Evolutionary conservation across 495 filamentous ascomycete species (phyloP), one percentile per base, ranked within the genome.

Genomic region (Aspergillus steynii): DNA sequence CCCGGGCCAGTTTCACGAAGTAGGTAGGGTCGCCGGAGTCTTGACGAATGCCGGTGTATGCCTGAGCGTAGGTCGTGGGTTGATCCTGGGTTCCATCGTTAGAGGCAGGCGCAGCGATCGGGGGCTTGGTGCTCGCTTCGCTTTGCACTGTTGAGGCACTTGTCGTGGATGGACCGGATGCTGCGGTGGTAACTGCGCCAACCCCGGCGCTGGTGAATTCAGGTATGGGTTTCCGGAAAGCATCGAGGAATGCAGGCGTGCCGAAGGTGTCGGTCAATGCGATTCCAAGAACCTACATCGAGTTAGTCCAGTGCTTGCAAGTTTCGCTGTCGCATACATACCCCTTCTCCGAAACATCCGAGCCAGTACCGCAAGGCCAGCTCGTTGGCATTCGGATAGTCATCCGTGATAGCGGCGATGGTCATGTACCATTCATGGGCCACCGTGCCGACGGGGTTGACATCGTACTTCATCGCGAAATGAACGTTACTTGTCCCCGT

Each of bases 351-450:
- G 66, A 96, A 99, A 63, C 92, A 96, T 12, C 85, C 87, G 25
- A 96, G 81, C 95, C 95, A 99, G 70, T 93, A 91, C 53, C 83
- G 75, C 68, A 99, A 77, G 0, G 90, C 91, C 60, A 87, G 82
- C 71, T 94, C 91, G 58, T 92, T 96, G 5, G 96, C 92, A 54
- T 83, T 82, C 62, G 81, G 77, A 66, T 98, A 99, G 74, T 97
- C 86, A 58, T 90, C 82, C 3, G 90, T 93, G 67, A 97, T 90
- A 37, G 95, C 93, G 15, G 95, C 95, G 56, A 96, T 91, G 47
- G 91, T 91, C 95, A 99, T 99, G 77, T 96, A 97, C 96, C 96
- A 99, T 75, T 99, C 95, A 64, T 99, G 95, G 0, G 96, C 95
- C 1, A 99, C 93, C 2, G 95, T 99, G 15, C 95, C 95, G 25